phyloP scores from a whole-genome alignment of 345 rosid genomes.

The Citrus sp. region DNA sequence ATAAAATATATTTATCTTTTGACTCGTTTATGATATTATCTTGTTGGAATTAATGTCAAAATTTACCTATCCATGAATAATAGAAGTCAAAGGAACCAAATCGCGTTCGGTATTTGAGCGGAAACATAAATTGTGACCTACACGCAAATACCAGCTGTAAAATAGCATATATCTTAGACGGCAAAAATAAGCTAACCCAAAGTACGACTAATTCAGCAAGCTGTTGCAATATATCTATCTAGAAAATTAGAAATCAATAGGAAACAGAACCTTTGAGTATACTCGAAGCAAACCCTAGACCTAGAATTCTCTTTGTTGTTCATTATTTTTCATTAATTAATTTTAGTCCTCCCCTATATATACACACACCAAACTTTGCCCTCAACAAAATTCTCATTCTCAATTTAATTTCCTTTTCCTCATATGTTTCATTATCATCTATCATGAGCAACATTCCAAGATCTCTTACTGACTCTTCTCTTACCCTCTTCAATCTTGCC shows the following conservation, averaged over 20 bases:
- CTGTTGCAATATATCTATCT: neutral
- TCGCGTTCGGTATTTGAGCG: neutral
- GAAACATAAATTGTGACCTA: neutral
- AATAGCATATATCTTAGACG: slow-evolving; percentile 2
- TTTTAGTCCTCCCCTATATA: neutral
- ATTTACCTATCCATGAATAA: neutral
- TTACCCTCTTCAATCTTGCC: slow-evolving; percentile 63
- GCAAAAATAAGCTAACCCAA: slow-evolving; percentile 6
- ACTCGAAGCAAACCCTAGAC: slow-evolving; percentile 12
- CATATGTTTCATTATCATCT: slow-evolving; percentile 22
- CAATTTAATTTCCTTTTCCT: slow-evolving; percentile 10
- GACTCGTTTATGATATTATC: too few relatives aligned
- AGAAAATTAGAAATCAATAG: neutral
- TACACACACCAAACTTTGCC: slow-evolving; percentile 9
- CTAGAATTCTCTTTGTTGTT: neutral
- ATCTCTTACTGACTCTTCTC: slow-evolving; percentile 68
- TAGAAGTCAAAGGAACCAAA: neutral
- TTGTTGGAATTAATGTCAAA: neutral
- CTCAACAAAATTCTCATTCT: slow-evolving; percentile 3
- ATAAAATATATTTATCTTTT: too few relatives aligned
- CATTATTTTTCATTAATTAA: neutral
- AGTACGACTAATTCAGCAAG: neutral
- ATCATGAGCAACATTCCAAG: slow-evolving; percentile 88
- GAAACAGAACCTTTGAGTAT: slow-evolving; percentile 7
- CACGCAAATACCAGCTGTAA: neutral